Percentiles rank a stretch among this genome's conserved stretches.
phyloP scores from a whole-genome alignment of 192 early-diverging fungal species.

The Phycomyces nitens region DNA sequence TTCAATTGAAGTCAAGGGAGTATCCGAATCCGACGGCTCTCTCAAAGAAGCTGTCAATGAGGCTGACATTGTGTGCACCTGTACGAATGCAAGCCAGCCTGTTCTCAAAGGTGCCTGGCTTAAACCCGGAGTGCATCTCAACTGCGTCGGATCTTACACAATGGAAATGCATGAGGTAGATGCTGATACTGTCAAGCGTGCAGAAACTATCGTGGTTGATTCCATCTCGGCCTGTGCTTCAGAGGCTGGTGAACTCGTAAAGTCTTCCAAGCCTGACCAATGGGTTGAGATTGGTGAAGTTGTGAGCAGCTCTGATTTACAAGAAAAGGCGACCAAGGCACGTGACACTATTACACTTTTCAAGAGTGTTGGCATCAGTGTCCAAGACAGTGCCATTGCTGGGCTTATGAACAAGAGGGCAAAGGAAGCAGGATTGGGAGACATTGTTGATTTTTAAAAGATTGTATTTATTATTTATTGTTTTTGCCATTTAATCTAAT shows the following conservation, averaged over 20 bases:
- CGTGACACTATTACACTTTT: slow-evolving; percentile 37
- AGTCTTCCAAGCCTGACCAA: slow-evolving; percentile 29
- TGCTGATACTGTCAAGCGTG: slow-evolving; percentile 30
- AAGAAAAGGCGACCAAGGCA: neutral
- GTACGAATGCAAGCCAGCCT: slow-evolving; percentile 42
- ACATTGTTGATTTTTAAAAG: slow-evolving; percentile 33
- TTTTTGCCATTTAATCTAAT: slow-evolving; percentile 7
- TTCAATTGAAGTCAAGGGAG: slow-evolving; percentile 19
- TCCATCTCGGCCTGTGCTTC: slow-evolving; percentile 36
- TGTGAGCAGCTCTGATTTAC: neutral
- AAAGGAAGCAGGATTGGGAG: slow-evolving; percentile 36
- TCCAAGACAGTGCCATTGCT: slow-evolving; percentile 52
- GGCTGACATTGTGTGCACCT: slow-evolving; percentile 52
- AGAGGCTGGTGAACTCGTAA: slow-evolving; percentile 49
- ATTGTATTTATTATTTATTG: neutral
- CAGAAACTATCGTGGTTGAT: slow-evolving; percentile 37
- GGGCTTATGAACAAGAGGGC: slow-evolving; percentile 38
- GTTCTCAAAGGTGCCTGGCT: slow-evolving; percentile 43
- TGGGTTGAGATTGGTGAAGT: slow-evolving; percentile 36
- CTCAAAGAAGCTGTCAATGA: slow-evolving; percentile 32
- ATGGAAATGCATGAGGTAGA: slow-evolving; percentile 53
- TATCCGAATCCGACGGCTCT: neutral
- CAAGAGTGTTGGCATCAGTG: slow-evolving; percentile 54
- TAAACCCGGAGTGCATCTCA: slow-evolving; percentile 41
- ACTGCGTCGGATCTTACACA: slow-evolving; percentile 48